Base-by-base conservation (phyloP, 176 grass and related monocot species). In the Bolboschoenus planiculmis region DNA sequence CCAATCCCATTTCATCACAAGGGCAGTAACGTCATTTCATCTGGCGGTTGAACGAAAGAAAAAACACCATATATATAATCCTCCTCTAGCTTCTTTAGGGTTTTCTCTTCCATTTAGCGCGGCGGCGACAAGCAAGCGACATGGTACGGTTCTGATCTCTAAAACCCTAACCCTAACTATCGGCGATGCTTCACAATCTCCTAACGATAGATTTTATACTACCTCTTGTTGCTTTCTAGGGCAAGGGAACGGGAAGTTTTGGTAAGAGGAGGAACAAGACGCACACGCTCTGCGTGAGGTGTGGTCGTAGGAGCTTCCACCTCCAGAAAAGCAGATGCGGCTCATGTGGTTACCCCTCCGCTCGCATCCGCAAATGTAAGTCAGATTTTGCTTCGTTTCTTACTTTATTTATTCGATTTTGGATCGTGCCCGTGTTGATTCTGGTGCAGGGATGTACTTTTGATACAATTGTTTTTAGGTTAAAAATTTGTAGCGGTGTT, bases 251-350 rank as follows among this genome's bases (percentile, higher is more conserved):
- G 7, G 91, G 94, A 2, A 97, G 92, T 83, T 97, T 97, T 53
- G 90, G 94, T 36, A 97, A 97, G 94, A 85, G 91, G 79, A 90
- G 94, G 80, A 97, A 97, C 88, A 97, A 94, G 92, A 94, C 92
- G 24, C 94, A 97, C 90, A 97, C 94, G 30, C 92, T 97, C 2
- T 97, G 94, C 90, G 79, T 97, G 10, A 87, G 90, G 4, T 97
- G 92, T 66, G 94, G 94, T 24, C 88, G 94, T 66, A 85, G 91
- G 40, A 97, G 94, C 87, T 97, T 97, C 78, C 94, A 97, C 61
- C 90, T 97, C 37, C 94, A 97, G 86, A 97, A 97, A 86, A 94
- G 92, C 81, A 90, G 89, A 50, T 97, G 94, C 83, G 85, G 89
- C 50, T 92, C 94, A 0, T 97, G 94, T 85, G 94, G 90, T 18